Evolutionary conservation across 345 rosid species (phyloP).

Genomic region (Firmiana major): DNA sequence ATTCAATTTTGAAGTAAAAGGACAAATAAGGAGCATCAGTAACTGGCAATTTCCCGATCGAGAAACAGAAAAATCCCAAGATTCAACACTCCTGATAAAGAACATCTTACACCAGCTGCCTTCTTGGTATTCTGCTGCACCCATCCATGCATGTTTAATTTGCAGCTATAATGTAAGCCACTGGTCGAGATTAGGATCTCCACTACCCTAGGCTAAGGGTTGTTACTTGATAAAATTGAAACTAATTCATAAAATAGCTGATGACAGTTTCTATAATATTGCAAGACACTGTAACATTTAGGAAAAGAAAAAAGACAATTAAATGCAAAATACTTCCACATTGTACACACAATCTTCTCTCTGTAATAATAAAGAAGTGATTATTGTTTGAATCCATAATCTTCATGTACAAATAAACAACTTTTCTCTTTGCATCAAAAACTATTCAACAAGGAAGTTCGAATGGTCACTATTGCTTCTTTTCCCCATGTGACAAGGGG

Average conservation of each 20-base stretch:
- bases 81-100: background rate
- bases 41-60: background rate
- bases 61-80: background rate
- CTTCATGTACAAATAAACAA: too few relatives aligned
- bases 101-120: background rate
- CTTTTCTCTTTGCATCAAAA: too few relatives aligned
- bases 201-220: background rate
- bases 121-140: background rate
- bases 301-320: too few relatives aligned
- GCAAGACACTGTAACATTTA: background rate
- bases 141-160: background rate
- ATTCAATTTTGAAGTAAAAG: background rate
- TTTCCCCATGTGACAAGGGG: background rate
- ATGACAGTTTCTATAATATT: too few relatives aligned
- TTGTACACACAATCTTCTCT: too few relatives aligned
- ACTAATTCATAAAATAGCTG: background rate
- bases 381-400: too few relatives aligned
- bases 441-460: too few relatives aligned
- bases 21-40: background rate
- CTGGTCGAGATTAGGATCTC: too few relatives aligned
- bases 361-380: too few relatives aligned
- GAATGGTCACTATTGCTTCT: background rate
- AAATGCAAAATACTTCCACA: too few relatives aligned
- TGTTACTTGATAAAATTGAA: background rate
- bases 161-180: background rate